phyloP scores from a whole-genome alignment of 169 alveolate species.

The Plasmodium gaboni region DNA sequence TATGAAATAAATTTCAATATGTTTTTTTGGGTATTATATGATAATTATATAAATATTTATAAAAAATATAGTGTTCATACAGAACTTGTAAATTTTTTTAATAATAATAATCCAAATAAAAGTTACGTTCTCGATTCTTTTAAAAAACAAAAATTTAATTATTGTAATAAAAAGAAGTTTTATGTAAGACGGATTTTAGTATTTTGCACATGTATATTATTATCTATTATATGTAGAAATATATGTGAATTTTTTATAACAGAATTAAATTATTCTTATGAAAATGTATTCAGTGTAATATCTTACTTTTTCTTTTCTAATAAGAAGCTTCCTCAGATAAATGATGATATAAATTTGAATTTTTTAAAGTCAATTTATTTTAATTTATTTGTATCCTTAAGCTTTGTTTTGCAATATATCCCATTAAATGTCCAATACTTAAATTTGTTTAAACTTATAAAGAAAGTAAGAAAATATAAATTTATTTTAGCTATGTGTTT shows the following conservation, averaged over 20 bases:
- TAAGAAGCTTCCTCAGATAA: neutral
- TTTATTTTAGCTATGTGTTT: conserved; percentile 46
- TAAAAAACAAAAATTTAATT: conserved; percentile 54
- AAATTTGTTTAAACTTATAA: conserved; percentile 68
- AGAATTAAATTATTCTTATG: conserved; percentile 36
- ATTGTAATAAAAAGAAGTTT: conserved; percentile 53
- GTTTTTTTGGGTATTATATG: conserved; percentile 62
- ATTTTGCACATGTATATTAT: conserved; percentile 55
- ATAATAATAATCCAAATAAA: conserved; percentile 56
- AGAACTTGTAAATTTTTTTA: conserved; percentile 57
- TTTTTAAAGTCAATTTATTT: conserved; percentile 63
- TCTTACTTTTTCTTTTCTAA: conserved; percentile 52
- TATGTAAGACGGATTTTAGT: conserved; percentile 37
- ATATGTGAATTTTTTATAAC: conserved; percentile 53
- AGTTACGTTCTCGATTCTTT: conserved; percentile 33
- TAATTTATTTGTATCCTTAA: conserved; percentile 57
- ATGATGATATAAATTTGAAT: conserved; percentile 51
- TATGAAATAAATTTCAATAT: conserved; percentile 47
- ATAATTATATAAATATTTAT: conserved; percentile 62
- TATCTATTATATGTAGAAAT: conserved; percentile 54
- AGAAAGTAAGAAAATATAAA: conserved; percentile 61
- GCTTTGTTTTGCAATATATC: conserved; percentile 62
- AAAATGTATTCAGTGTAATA: conserved; percentile 37
- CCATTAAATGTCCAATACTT: conserved; percentile 62
- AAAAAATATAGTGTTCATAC: conserved; percentile 69